Evolutionary conservation across 768 basidiomycete genomes (phyloP).

Genomic region (Lactifluus subvellereus): DNA sequence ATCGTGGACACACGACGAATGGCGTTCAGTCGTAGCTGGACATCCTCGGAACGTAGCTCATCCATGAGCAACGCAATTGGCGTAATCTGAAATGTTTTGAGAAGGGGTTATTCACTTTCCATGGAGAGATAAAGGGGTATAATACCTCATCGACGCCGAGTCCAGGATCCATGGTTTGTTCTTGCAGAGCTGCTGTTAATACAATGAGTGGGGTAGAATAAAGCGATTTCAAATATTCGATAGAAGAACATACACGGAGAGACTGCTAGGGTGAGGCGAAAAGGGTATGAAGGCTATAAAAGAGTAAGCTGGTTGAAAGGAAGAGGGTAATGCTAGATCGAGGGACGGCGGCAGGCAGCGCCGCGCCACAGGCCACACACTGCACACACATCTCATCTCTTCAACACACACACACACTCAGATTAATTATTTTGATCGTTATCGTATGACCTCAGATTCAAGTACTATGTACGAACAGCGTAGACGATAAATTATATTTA

Average conservation of each 20-base stretch:
- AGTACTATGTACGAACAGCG: not conserved
- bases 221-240: not conserved
- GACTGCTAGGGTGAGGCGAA: constrained; percentile 1
- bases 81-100: constrained; percentile 51
- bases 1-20: constrained; percentile 98
- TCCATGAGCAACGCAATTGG: constrained; percentile 98
- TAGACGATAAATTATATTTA: not conserved
- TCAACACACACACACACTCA: not conserved
- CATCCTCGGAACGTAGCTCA: constrained; percentile 96
- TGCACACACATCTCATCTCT: not conserved
- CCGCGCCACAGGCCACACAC: constrained; percentile 6
- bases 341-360: constrained; percentile 8
- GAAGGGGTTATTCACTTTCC: not conserved
- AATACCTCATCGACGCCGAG: constrained; percentile 66
- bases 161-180: constrained; percentile 33
- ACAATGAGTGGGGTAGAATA: not conserved
- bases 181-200: not conserved
- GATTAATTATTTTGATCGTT: not conserved
- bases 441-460: not conserved
- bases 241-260: constrained; percentile 1
- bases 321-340: constrained; percentile 1
- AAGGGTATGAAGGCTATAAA: constrained; percentile 8
- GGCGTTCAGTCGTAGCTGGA: constrained; percentile 91
- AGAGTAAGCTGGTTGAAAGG: constrained; percentile 2
- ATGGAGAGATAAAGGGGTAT: constrained; percentile 20